A percentile compares a stretch with the other conserved stretches of the same genome.
phyloP scores from a whole-genome alignment of 1,139 yeast species.

The Debaryomyces sp. region DNA sequence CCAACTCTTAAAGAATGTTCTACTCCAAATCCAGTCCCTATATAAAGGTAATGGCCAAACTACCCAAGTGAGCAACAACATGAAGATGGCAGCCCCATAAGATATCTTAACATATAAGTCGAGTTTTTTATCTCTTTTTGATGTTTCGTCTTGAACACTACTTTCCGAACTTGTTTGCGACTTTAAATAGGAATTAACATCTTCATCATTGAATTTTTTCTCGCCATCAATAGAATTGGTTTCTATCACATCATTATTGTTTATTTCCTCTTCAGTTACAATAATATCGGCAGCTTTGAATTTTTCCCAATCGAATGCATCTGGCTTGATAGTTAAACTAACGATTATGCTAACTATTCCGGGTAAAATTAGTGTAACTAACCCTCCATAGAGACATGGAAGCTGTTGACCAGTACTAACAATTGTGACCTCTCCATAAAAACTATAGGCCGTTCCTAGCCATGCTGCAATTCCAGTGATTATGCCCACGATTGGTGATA shows the following conservation, averaged over 20 bases:
- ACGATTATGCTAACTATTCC: constrained; percentile 28
- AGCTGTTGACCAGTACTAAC: constrained; percentile 29
- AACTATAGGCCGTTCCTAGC: constrained; percentile 28
- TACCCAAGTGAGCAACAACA: constrained; percentile 40
- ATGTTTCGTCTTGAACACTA: neutral
- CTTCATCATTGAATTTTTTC: no score
- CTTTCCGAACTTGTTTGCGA: no score
- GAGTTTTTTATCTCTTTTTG: no score
- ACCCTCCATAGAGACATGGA: constrained; percentile 34
- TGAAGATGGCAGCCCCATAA: constrained; percentile 27
- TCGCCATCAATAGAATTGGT: no score
- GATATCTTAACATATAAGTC: constrained; percentile 14
- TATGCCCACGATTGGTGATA: constrained; percentile 29
- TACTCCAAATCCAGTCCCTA: constrained; percentile 42
- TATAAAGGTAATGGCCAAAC: constrained; percentile 52
- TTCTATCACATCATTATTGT: neutral
- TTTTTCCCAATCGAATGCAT: constrained; percentile 34
- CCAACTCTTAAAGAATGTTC: constrained; percentile 45
- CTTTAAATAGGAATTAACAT: no score
- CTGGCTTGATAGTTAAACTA: constrained; percentile 28
- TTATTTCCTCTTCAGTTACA: constrained; percentile 13
- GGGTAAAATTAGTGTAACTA: constrained; percentile 35
- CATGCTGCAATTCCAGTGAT: constrained; percentile 26
- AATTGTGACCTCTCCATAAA: constrained; percentile 27
- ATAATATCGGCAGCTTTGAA: constrained; percentile 25